Evolutionary conservation across 306 rosid species (phyloP).

Genomic region (Rosa lucieae): DNA sequence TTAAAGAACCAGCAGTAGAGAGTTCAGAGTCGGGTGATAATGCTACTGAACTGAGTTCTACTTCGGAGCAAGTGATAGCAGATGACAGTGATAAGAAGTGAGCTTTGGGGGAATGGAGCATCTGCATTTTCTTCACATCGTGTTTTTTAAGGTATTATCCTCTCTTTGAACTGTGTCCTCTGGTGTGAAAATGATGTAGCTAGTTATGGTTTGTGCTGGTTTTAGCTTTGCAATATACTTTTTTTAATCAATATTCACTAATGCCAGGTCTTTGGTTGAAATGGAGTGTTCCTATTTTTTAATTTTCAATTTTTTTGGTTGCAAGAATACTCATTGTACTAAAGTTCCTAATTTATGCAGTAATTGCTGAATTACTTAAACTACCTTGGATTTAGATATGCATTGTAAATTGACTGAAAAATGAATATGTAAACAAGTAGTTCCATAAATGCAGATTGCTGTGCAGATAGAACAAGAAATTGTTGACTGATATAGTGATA

Average conservation of each 20-base stretch:
- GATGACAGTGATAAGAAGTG: conserved; percentile 31
- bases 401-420: background rate
- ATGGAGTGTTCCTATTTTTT: background rate
- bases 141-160: conserved; percentile 14
- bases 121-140: background rate
- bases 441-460: background rate
- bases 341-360: background rate
- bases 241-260: background rate
- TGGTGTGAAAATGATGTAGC: conserved; percentile 15
- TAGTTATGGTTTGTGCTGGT: conserved; percentile 25
- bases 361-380: background rate
- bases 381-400: background rate
- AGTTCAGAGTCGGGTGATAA: conserved; percentile 40
- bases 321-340: background rate
- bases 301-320: background rate
- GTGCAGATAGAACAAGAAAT: background rate
- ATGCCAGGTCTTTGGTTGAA: background rate
- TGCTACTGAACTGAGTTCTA: conserved; percentile 39
- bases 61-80: conserved; percentile 35
- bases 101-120: conserved; percentile 1
- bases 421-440: background rate
- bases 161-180: conserved; percentile 16
- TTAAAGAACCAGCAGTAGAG: conserved; percentile 39
- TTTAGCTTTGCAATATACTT: conserved; percentile 10
- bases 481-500: background rate